phyloP scores from a whole-genome alignment of 768 basidiomycete species.

The Agrocybe chaxingu region DNA sequence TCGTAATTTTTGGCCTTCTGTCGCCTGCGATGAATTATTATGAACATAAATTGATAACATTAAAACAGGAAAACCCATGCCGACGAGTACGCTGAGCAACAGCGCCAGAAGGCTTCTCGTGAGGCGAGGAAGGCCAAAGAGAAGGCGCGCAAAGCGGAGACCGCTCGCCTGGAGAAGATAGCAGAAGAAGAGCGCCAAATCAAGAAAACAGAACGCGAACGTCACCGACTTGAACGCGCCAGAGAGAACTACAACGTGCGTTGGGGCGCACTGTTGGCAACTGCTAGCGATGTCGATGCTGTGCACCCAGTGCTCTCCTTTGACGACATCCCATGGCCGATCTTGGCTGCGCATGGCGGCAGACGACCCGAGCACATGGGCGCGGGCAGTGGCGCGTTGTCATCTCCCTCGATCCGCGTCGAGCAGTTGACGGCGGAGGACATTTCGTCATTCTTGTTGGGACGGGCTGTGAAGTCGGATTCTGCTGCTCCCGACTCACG shows the following conservation, averaged over 20 bases:
- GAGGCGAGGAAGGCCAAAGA: slow-evolving; percentile 53
- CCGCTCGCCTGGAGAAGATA: slow-evolving; percentile 43
- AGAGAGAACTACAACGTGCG: slow-evolving; percentile 51
- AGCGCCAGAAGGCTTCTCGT: slow-evolving; percentile 49
- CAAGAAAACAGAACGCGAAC: slow-evolving; percentile 46
- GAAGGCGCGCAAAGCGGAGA: slow-evolving; percentile 53
- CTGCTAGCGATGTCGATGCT: slow-evolving; percentile 17
- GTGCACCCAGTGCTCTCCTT: slow-evolving; percentile 36
- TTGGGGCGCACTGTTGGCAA: slow-evolving; percentile 51
- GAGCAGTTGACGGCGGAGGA: slow-evolving; percentile 56
- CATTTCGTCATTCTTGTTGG: slow-evolving; percentile 57
- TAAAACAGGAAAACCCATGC: slow-evolving; percentile 60
- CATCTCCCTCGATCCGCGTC: slow-evolving; percentile 20
- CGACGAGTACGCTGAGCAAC: slow-evolving; percentile 60
- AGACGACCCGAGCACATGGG: slow-evolving; percentile 9
- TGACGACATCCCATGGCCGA: slow-evolving; percentile 73
- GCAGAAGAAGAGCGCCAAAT: slow-evolving; percentile 51
- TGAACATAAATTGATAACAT: slow-evolving; percentile 3
- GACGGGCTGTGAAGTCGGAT: slow-evolving; percentile 9
- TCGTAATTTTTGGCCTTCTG: slow-evolving; percentile 15
- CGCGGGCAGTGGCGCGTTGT: slow-evolving; percentile 1
- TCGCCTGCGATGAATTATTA: slow-evolving; percentile 2
- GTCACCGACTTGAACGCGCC: slow-evolving; percentile 38
- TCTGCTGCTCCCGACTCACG: too few species aligned
- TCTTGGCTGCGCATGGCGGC: slow-evolving; percentile 34